Conservation (phyloP, 768 basidiomycete species). For the Termitomyces sp. region DNA sequence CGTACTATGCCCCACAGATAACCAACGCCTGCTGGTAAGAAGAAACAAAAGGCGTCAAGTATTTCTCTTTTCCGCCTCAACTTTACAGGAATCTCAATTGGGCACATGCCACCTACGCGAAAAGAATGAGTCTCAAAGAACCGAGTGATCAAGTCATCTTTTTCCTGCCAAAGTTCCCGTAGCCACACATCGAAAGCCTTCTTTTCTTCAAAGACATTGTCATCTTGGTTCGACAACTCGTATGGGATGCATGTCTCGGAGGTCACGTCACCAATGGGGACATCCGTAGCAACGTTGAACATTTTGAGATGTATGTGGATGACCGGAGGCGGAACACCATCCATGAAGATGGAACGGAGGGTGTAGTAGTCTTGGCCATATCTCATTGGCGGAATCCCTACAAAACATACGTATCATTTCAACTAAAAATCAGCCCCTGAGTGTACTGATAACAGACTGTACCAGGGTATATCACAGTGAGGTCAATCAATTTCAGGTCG, state of each 20-base stretch:
- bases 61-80: conserved; percentile 50
- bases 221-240: conserved; percentile 25
- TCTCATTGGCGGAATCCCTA: conserved; percentile 70
- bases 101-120: conserved; percentile 16
- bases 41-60: conserved; percentile 65
- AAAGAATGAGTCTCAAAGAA: conserved; percentile 55
- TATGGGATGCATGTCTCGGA: conserved; percentile 20
- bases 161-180: conserved; percentile 72
- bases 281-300: conserved; percentile 58
- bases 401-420: neutral
- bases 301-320: conserved; percentile 85
- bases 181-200: conserved; percentile 79
- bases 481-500: conserved; percentile 76
- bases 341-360: conserved; percentile 80
- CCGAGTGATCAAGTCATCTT: conserved; percentile 71
- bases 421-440: neutral
- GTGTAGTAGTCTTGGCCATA: conserved; percentile 91
- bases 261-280: conserved; percentile 65
- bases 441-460: neutral
- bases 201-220: conserved; percentile 57
- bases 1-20: conserved; percentile 42
- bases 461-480: conserved; percentile 92
- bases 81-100: conserved; percentile 53
- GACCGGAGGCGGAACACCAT: conserved; percentile 73
- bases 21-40: conserved; percentile 48